These are phyloP conservation scores for Oligophagozyma castellii DNA, from an alignment of 1,139 yeast genomes.

Conservation along the genomic window DNA sequence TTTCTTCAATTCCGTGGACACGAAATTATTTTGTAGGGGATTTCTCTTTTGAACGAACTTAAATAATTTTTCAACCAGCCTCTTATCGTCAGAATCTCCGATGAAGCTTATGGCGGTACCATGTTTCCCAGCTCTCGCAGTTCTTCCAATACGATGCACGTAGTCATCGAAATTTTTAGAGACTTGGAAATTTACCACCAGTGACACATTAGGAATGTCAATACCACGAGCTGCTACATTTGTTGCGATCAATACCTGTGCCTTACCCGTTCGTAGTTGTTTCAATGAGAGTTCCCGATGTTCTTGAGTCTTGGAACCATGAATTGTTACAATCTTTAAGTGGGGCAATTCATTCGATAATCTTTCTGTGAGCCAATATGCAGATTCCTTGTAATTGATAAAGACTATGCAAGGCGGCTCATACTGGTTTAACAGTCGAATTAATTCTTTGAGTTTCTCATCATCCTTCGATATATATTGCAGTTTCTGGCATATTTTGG, in stretches of 20 bases:
- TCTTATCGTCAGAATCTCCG: constrained; percentile 39
- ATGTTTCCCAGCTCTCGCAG: constrained; percentile 81
- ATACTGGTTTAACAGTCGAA: constrained; percentile 16
- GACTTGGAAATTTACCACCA: constrained; percentile 84
- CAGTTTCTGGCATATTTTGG: constrained; percentile 18
- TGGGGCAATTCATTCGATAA: constrained; percentile 33
- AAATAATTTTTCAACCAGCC: constrained; percentile 34
- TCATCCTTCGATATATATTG: constrained; percentile 49
- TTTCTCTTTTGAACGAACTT: constrained; percentile 13
- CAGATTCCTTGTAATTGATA: constrained; percentile 61
- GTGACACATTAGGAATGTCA: constrained; percentile 73
- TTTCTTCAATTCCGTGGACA: constrained; percentile 8
- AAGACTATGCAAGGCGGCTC: constrained; percentile 61
- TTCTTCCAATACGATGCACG: constrained; percentile 88
- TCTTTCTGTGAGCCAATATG: constrained; percentile 47
- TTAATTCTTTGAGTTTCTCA: constrained; percentile 11
- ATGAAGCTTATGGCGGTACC: constrained; percentile 70
- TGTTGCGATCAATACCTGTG: constrained; percentile 92
- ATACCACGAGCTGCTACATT: constrained; percentile 99
- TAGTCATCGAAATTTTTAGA: constrained; percentile 65
- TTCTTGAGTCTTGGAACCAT: constrained; percentile 82
- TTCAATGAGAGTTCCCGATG: constrained; percentile 77
- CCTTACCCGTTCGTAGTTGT: constrained; percentile 71
- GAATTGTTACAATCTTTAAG: constrained; percentile 47
- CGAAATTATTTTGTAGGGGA: constrained; percentile 9